phyloP scores from a whole-genome alignment of 257 asterid genomes.

The Galeopsis tetrahit region DNA sequence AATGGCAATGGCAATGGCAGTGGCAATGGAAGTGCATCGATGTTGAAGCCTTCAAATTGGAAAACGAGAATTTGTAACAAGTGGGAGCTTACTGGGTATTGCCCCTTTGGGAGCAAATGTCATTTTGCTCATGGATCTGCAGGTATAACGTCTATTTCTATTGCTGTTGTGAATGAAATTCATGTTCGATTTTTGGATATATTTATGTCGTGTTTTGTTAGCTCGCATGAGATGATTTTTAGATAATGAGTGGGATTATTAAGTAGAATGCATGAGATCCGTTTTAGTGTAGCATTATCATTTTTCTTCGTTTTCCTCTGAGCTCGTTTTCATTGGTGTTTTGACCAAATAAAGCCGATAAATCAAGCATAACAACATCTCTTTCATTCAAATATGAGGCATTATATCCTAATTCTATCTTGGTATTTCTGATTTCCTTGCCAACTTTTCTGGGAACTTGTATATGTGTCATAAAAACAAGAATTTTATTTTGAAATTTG shows the following conservation, averaged over 20 bases:
- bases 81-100: constrained; percentile 85
- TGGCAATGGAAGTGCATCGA: constrained; percentile 42
- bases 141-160: constrained; percentile 45
- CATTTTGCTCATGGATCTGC: constrained; percentile 84
- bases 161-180: background rate
- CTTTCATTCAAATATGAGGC: background rate
- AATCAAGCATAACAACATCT: background rate
- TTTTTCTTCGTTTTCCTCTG: background rate
- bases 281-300: background rate
- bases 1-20: constrained; percentile 40
- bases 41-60: constrained; percentile 80
- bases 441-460: background rate
- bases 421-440: background rate
- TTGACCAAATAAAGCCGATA: background rate
- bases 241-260: background rate
- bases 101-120: constrained; percentile 86
- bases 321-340: background rate
- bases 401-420: background rate
- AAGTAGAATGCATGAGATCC: background rate
- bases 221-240: background rate
- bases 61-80: constrained; percentile 86
- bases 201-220: constrained; percentile 2
- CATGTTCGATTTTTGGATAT: background rate
- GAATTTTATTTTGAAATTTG: background rate
- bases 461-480: background rate